Percentiles rank a stretch among this genome's conserved stretches.
Conservation (phyloP, 2,329 filamentous ascomycete genomes). For the Aspergillus glaucus region DNA sequence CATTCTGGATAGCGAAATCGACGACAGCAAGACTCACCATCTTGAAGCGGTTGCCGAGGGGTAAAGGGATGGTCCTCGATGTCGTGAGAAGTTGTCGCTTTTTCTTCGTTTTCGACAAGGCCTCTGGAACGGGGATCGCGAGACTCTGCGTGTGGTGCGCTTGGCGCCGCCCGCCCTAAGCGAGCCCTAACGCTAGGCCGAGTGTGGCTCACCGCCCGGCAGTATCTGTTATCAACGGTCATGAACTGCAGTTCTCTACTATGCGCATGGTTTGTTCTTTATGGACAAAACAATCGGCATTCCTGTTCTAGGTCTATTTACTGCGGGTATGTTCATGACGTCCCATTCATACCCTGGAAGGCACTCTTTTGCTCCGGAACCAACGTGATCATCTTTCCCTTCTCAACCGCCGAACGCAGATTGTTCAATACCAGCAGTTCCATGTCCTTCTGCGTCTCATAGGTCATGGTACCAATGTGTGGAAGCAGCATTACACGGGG, state of each 20-base stretch:
- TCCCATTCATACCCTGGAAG: background rate
- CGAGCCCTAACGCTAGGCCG: constrained; percentile 37
- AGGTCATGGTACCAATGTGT: constrained; percentile 55
- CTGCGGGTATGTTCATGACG: background rate
- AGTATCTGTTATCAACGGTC: constrained; percentile 1
- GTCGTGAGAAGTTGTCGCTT: constrained; percentile 35
- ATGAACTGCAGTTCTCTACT: background rate
- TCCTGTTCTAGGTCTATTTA: too few relatives aligned
- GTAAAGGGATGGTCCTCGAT: constrained; percentile 36
- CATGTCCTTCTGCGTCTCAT: constrained; percentile 58
- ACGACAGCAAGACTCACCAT: constrained; percentile 35
- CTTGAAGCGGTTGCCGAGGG: constrained; percentile 40
- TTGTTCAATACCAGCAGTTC: constrained; percentile 55
- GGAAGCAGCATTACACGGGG: constrained; percentile 49
- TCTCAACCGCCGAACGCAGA: constrained; percentile 50
- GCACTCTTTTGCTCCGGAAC: constrained; percentile 54
- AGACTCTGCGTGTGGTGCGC: constrained; percentile 31
- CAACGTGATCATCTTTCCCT: constrained; percentile 53
- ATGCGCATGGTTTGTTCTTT: background rate
- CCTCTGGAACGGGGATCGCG: constrained; percentile 21
- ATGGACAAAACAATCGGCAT: too few relatives aligned
- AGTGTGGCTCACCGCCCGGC: constrained; percentile 19
- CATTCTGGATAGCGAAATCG: background rate
- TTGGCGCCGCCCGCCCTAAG: constrained; percentile 34
- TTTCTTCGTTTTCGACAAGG: constrained; percentile 20